These are phyloP conservation scores for Trichoderma atroviride DNA, from an alignment of 2,329 filamentous ascomycete genomes.

Conservation along the genomic window DNA sequence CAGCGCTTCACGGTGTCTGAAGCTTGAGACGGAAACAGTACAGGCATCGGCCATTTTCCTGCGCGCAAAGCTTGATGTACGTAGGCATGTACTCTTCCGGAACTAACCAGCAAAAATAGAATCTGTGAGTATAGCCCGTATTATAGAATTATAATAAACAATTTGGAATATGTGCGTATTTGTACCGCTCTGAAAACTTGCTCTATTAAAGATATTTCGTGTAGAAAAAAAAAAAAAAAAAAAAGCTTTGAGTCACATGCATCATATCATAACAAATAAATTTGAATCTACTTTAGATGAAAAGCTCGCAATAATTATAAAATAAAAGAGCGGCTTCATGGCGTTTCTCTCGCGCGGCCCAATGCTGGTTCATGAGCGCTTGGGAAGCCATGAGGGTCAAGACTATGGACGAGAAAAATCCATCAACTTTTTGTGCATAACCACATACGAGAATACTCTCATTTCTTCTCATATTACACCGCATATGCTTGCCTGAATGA, in stretches of 20 bases:
- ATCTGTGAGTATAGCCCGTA: neutral
- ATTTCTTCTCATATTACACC: too few relatives aligned
- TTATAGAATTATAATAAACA: neutral
- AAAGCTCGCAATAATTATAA: too few relatives aligned
- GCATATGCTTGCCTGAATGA: too few relatives aligned
- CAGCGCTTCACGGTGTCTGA: slow-evolving; percentile 4
- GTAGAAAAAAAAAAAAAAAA: neutral
- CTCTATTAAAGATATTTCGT: neutral
- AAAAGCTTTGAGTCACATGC: neutral
- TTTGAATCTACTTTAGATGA: neutral
- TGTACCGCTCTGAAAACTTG: neutral
- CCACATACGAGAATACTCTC: too few relatives aligned
- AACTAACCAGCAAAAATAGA: neutral
- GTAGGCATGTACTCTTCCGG: neutral
- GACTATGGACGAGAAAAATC: too few relatives aligned
- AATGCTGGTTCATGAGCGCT: neutral
- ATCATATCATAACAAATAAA: neutral
- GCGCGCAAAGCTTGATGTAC: neutral
- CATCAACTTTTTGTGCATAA: too few relatives aligned
- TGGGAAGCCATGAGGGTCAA: neutral
- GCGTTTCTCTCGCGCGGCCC: neutral
- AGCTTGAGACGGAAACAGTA: slow-evolving; percentile 10
- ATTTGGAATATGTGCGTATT: neutral
- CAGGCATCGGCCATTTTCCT: neutral
- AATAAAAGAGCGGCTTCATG: too few relatives aligned